phyloP scores from a whole-genome alignment of 2,329 filamentous ascomycete species.

The Cytospora piceae region DNA sequence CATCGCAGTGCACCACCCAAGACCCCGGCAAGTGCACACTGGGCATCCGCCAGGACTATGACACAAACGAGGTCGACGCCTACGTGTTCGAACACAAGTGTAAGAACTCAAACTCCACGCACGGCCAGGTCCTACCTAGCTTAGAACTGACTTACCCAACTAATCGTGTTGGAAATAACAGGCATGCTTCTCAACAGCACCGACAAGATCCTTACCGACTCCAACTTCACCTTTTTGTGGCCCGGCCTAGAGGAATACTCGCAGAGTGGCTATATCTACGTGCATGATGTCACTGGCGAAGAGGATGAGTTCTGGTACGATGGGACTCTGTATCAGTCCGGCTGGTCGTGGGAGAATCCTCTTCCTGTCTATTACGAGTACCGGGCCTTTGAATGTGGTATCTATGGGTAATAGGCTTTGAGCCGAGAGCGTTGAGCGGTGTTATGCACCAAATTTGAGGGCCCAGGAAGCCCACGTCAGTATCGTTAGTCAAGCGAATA shows the following conservation, averaged over 20 bases:
- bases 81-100: slow-evolving; percentile 22
- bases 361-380: slow-evolving; percentile 15
- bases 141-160: background rate
- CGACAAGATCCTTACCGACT: slow-evolving; percentile 46
- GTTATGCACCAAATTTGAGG: too few relatives aligned
- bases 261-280: background rate
- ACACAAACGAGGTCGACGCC: slow-evolving; percentile 3
- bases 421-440: too few relatives aligned
- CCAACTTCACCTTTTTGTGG: slow-evolving; percentile 31
- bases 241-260: background rate
- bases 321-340: background rate
- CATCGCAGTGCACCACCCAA: background rate
- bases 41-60: slow-evolving; percentile 16
- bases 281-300: background rate
- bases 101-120: background rate
- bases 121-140: too few relatives aligned
- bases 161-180: background rate
- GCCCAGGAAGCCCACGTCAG: too few relatives aligned
- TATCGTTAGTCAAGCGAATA: too few relatives aligned
- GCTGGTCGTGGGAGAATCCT: slow-evolving; percentile 3
- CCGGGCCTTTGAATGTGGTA: slow-evolving; percentile 1
- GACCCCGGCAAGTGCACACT: slow-evolving; percentile 1
- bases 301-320: slow-evolving; percentile 11
- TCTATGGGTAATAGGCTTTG: too few relatives aligned
- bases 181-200: slow-evolving; percentile 16